A percentile compares a stretch with the other conserved stretches of the same genome.
phyloP scores from a whole-genome alignment of 1,139 yeast genomes.

The Kodamaea fungicola region DNA sequence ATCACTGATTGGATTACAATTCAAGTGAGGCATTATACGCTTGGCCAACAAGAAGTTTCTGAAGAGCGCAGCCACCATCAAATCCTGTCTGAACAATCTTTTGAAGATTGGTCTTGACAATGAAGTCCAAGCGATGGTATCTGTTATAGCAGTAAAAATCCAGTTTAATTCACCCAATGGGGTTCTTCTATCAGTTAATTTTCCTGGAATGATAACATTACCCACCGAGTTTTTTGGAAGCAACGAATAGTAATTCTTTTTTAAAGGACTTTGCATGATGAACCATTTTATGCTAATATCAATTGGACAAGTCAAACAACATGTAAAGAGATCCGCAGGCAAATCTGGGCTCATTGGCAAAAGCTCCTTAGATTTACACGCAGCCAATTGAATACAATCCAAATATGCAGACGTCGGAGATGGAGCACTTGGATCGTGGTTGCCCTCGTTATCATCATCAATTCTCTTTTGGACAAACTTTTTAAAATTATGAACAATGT shows the following conservation, averaged over 20 bases:
- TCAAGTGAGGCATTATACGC: constrained; percentile 88
- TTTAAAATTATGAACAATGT: constrained; percentile 85
- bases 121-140: constrained; percentile 96
- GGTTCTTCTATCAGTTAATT: constrained; percentile 86
- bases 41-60: constrained; percentile 89
- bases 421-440: constrained; percentile 62
- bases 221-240: constrained; percentile 52
- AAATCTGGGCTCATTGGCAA: constrained; percentile 91
- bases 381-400: constrained; percentile 91
- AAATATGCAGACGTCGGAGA: constrained; percentile 69
- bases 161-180: constrained; percentile 95
- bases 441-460: constrained; percentile 78
- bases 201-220: constrained; percentile 79
- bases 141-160: constrained; percentile 98
- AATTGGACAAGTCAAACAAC: constrained; percentile 93
- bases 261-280: constrained; percentile 75
- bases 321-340: constrained; percentile 94
- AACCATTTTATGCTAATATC: constrained; percentile 93
- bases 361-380: constrained; percentile 82
- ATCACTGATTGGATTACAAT: constrained; percentile 92
- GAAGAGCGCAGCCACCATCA: constrained; percentile 94
- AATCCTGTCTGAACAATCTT: constrained; percentile 86
- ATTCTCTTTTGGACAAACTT: constrained; percentile 88
- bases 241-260: constrained; percentile 51
- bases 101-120: constrained; percentile 86